phyloP scores from a whole-genome alignment of 768 basidiomycete species.

The Auricularia cornea region DNA sequence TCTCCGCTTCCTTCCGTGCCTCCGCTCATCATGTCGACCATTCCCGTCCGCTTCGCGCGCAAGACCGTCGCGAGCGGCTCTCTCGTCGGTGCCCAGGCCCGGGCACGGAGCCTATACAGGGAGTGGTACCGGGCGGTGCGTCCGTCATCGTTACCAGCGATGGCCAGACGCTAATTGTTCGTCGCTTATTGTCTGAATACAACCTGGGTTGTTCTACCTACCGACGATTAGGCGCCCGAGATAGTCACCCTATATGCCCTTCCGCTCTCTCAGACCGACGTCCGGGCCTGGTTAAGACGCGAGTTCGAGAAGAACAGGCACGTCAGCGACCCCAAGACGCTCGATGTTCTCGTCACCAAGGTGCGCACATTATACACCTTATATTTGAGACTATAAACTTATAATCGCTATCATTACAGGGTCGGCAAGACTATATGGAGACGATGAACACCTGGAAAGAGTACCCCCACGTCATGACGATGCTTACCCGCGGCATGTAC shows the following conservation, averaged over 20 bases:
- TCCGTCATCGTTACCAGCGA: constrained; percentile 9
- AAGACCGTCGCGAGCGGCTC: constrained; percentile 49
- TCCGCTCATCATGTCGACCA: constrained; percentile 54
- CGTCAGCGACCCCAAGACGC: constrained; percentile 69
- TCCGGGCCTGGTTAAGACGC: constrained; percentile 77
- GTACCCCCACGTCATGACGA: constrained; percentile 68
- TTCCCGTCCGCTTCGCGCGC: constrained; percentile 81
- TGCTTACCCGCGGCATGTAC: constrained; percentile 43
- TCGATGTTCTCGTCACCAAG: constrained; percentile 83
- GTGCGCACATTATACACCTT: background rate
- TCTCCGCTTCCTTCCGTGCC: background rate
- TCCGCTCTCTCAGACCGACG: constrained; percentile 62
- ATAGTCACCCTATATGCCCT: constrained; percentile 76
- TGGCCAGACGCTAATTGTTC: background rate
- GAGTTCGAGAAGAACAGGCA: constrained; percentile 81
- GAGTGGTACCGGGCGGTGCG: constrained; percentile 90
- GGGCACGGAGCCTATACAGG: constrained; percentile 74
- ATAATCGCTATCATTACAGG: constrained; percentile 15
- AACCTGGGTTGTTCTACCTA: background rate
- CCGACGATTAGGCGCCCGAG: constrained; percentile 81
- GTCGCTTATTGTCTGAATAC: background rate
- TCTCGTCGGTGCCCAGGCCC: constrained; percentile 51
- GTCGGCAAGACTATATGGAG: constrained; percentile 85
- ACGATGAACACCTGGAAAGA: constrained; percentile 92
- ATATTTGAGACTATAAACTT: background rate